Evolutionary conservation across 2,329 filamentous ascomycete species (phyloP), one percentile per base, ranked within the genome.

Genomic region (Ophiocordyceps robertsii): DNA sequence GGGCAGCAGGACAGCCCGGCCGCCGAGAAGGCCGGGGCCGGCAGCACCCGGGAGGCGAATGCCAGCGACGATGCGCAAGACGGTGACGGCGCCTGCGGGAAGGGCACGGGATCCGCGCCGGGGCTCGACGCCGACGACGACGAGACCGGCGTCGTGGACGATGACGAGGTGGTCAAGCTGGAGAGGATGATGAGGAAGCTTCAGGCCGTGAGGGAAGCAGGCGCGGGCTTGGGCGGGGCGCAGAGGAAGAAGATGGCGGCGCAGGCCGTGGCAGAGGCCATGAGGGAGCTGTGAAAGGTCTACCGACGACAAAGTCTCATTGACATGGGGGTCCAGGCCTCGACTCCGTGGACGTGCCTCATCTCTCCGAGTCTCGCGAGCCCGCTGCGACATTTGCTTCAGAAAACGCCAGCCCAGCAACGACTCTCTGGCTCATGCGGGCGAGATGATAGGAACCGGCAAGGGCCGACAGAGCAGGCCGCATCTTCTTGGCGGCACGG

Each of bases 181-280:
- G 76, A 81, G 51, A 61, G 63, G 41, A 74, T 82, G 70, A 80
- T 83, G 74, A 61, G 67, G 40, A 80, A 74, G 57, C 61, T 84
- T 46, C 74, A 77, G 57, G 75, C 75, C 2, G 75, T 75, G 9
- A 62, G 68, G 53, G 77, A 82, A 42, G 68, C 75, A 48, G 75
- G 70, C 29, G 70, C 73, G 12, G 75, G 73, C 9, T 54, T 83
- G 56, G 67, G 75, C 1, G 73, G 77, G 53, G 72, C 73, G 24
- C 75, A 82, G 60, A 67, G 75, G 49, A 74, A 69, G 56, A 68
- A 67, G 46, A 67, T 80, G 60, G 78, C 78, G 3, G 72, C 72
- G 19, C 71, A 71, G 50, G 77, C 77, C 0, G 75, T 82, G 3
- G 68, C 65, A 12, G 77, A 82, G 51, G 73, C 82, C 29, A 81